Conservation (phyloP, 1,139 yeast species). For the Candida sp. region DNA sequence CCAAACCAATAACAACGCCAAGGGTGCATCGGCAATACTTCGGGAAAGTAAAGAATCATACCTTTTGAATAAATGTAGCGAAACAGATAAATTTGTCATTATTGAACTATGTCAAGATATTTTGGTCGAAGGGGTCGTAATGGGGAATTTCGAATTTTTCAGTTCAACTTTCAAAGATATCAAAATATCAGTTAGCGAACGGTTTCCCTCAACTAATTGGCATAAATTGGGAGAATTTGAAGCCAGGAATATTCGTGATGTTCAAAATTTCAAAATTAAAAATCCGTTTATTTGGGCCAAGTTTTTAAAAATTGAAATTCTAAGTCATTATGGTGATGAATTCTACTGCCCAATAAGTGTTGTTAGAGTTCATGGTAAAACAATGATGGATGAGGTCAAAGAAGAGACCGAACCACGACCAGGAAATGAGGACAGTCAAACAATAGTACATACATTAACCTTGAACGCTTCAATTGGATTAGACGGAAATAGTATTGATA, state of each 20-base stretch:
- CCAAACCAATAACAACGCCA: constrained; percentile 77
- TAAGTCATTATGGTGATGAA: constrained; percentile 82
- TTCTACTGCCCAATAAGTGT: constrained; percentile 88
- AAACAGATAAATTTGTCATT: constrained; percentile 65
- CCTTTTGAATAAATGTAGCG: constrained; percentile 74
- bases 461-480: constrained; percentile 4
- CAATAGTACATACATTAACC: constrained; percentile 1
- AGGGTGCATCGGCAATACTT: constrained; percentile 74
- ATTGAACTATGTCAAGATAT: constrained; percentile 92
- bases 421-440: constrained; percentile 15
- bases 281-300: constrained; percentile 92
- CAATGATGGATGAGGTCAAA: constrained; percentile 93
- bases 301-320: constrained; percentile 68
- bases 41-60: constrained; percentile 86
- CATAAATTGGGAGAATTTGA: constrained; percentile 67
- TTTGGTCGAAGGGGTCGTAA: constrained; percentile 67
- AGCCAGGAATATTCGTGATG: constrained; percentile 69
- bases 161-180: constrained; percentile 76
- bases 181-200: constrained; percentile 70
- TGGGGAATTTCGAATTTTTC: constrained; percentile 89
- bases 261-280: constrained; percentile 66
- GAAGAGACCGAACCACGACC: constrained; percentile 25
- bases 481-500: constrained; percentile 18
- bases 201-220: constrained; percentile 75
- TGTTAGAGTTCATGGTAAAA: constrained; percentile 85